Base-by-base conservation (phyloP, 148 eudicot genomes). In the Dianthus caryophyllus region DNA sequence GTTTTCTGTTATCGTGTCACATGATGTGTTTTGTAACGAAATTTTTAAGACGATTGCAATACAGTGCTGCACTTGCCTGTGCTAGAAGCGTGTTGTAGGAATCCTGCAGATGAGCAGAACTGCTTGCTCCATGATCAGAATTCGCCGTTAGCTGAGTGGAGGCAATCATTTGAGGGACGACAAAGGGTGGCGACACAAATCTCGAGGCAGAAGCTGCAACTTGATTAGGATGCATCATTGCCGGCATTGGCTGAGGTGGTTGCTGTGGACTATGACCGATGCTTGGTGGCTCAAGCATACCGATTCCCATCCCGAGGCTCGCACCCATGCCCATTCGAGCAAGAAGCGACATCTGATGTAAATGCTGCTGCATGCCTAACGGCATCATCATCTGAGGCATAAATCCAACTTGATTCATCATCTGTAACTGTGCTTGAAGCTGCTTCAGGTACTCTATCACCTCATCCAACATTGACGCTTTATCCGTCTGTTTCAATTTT, bases 391-490 rank as follows among this genome's bases (percentile, higher is more conserved):
- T 55, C 58, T 86, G 90, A 4, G 86, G 81, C 74, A 82, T 82
- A 62, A 67, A 83, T 78, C 87, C 84, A 44, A 77, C 74, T 71
- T 36, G 77, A 39, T 76, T 83, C 87, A 86, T 85, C 80, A 91
- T 65, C 38, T 87, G 86, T 16, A 91, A 84, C 80, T 88, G 96
- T 65, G 88, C 85, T 83, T 91, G 91, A 25, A 91, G 92, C 64
- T 83, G 85, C 61, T 91, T 91, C 21, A 91, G 75, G 82, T 91
- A 88, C 48, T 82, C 92, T 2, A 88, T 91, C 60, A 91, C 96
- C 72, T 91, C 97, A 73, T 91, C 97, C 29, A 91, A 84, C 96
- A 91, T 91, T 10, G 97, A 91, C 20, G 97, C 97, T 72, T 91
- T 91, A 73, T 91, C 97, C 6, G 87, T 91, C 97, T 91, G 83